These are phyloP conservation scores for Xylaria sp. DNA, from an alignment of 2,329 filamentous ascomycete genomes.

Conservation along the genomic window DNA sequence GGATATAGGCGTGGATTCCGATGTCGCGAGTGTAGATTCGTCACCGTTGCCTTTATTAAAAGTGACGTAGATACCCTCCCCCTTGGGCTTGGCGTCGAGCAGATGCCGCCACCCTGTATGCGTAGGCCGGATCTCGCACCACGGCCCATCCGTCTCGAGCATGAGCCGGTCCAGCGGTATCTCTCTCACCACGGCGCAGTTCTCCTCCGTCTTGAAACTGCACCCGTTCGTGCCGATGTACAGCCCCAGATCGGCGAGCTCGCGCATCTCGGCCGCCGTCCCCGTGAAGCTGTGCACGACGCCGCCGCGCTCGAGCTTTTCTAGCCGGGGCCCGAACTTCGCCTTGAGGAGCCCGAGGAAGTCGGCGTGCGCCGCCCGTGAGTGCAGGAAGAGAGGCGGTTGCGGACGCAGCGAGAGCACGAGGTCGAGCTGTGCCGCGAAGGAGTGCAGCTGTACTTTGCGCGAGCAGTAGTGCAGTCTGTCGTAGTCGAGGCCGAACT, in stretches of 20 bases:
- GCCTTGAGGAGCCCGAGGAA: constrained; percentile 78
- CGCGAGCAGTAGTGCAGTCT: constrained; percentile 84
- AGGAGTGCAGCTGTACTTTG: constrained; percentile 84
- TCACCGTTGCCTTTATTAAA: constrained; percentile 13
- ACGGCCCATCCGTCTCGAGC: constrained; percentile 97
- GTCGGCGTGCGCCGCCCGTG: constrained; percentile 84
- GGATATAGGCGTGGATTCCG: constrained; percentile 30
- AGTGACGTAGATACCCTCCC: constrained; percentile 27
- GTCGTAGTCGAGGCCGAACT: constrained; percentile 97
- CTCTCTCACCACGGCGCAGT: constrained; percentile 83
- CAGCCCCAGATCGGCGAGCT: constrained; percentile 81
- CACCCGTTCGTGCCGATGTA: constrained; percentile 97
- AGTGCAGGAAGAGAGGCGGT: constrained; percentile 92
- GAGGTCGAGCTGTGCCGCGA: constrained; percentile 83
- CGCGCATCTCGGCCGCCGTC: constrained; percentile 82
- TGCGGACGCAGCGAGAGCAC: constrained; percentile 76
- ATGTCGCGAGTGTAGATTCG: constrained; percentile 9
- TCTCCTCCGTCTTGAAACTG: constrained; percentile 93
- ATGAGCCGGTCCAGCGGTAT: constrained; percentile 85
- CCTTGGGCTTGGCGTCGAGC: constrained; percentile 53
- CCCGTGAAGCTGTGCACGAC: constrained; percentile 97
- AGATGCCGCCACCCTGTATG: constrained; percentile 85
- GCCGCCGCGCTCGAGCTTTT: constrained; percentile 76
- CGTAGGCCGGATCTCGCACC: constrained; percentile 92
- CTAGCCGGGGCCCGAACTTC: constrained; percentile 67